These are phyloP conservation scores for Cucurbita pepo DNA, from an alignment of 306 rosid species.

Conservation along the genomic window DNA sequence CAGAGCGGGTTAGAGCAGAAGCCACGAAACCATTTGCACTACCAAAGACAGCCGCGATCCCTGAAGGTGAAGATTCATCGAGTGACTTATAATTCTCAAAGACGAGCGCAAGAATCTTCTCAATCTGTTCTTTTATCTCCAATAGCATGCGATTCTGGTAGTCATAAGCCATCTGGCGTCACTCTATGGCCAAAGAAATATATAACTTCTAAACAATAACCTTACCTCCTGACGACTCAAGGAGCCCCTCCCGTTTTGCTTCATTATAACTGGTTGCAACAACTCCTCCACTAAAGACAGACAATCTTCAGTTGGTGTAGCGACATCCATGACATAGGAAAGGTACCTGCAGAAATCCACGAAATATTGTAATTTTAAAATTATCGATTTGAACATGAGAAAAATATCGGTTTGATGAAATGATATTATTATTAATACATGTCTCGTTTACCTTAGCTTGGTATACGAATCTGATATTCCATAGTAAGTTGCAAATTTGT, in stretches of 20 bases:
- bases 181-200: background rate
- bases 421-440: background rate
- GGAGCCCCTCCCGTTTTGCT: slow-evolving; percentile 50
- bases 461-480: slow-evolving; percentile 83
- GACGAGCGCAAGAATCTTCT: slow-evolving; percentile 53
- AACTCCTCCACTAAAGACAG: slow-evolving; percentile 52
- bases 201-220: background rate
- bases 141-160: slow-evolving; percentile 77
- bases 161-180: background rate
- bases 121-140: slow-evolving; percentile 81
- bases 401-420: background rate
- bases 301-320: slow-evolving; percentile 94
- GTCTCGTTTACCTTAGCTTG: slow-evolving; percentile 55
- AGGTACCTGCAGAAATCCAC: slow-evolving; percentile 34
- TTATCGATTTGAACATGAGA: background rate
- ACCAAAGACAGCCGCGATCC: slow-evolving; percentile 57
- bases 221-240: slow-evolving; percentile 95
- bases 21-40: slow-evolving; percentile 60
- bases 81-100: slow-evolving; percentile 91
- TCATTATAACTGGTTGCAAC: slow-evolving; percentile 62
- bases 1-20: slow-evolving; percentile 75
- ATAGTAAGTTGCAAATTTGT: slow-evolving; percentile 73
- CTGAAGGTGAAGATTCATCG: slow-evolving; percentile 67
- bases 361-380: background rate
- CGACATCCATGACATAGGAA: slow-evolving; percentile 90